Evolutionary conservation across 345 rosid species (phyloP), one percentile per base, ranked within the genome.

Genomic region (Citrus sp.): DNA sequence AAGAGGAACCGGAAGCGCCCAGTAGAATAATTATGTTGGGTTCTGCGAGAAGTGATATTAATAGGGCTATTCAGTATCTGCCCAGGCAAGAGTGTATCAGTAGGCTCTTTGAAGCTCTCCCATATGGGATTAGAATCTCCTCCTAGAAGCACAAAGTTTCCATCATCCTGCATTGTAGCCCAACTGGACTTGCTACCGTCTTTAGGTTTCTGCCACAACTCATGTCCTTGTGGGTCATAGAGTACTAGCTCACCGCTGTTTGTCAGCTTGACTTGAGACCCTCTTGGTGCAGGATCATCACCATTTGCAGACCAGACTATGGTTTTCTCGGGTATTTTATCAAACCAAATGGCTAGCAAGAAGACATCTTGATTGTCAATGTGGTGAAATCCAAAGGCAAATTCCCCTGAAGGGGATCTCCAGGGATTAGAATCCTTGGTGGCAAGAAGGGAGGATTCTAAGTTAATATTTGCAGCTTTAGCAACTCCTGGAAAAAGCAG

Each of bases 291-390:
- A 65, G 69, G 56, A 28, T 70, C 19, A 6, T 78, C 59, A 19
- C 22, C 22, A 46, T 75, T 42, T 22, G 76, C 84, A 30, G 55
- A 74, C 84, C 84, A 84, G 16, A 80, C 75, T 21, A 81, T 49
- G 25, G 82, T 84, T 60, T 34, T 78, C 1, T 78, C 25, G 4
- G 79, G 69, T 42, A 84, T 76, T 61, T 71, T 84, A 34, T 84
- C 61, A 42, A 81, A 81, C 87, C 87, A 84, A n/a, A 81, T 75
- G 58, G 82, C 77, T 18, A 80, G 84, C 78, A 51, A 35, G 60
- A 78, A 84, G 66, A 61, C 77, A 24, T 67, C 76, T 60, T 64
- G 76, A 59, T 22, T 67, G 14, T 61, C 40, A 27, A 60, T 40
- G 2, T 55, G 63, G 0, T 61, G 78, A 70, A 84, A 79, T 12